Evolutionary conservation across 495 filamentous ascomycete species (phyloP), one percentile per base, ranked within the genome.

Genomic region (Polyplosphaeria fusca): DNA sequence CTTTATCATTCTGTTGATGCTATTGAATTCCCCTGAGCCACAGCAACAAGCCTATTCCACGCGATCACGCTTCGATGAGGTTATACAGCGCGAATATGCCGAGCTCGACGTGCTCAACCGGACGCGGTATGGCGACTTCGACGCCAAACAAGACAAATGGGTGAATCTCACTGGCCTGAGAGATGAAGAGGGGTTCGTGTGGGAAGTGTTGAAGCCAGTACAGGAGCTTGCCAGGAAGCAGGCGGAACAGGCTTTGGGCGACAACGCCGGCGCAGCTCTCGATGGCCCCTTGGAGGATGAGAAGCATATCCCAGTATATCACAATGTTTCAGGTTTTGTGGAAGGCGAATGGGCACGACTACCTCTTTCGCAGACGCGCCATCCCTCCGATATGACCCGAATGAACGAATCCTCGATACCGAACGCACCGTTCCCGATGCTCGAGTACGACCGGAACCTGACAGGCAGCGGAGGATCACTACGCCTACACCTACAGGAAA

Each of bases 281-380:
- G 26, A 54, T 18, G 64, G 63, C 76, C 75, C 60, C 68, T 14
- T 45, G 45, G 27, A 59, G 43, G 38, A 53, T 3, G 25, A 39
- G 38, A 52, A 45, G 20, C 35, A 58, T 22, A 22, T 73, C 64
- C 76, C 81, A 0, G 67, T 89, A 13, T 95, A 91, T 76, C 80
- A 82, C 64, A 96, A 96, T 72, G 79, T 86, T 25, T 91, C 89
- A 5, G 88, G 91, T 0, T 83, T 82, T 42, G 75, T 93, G 19
- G 75, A 77, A 19, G 91, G 91, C 11, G 74, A 82, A 55, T 96
- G 89, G 89, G 80, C 86, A 49, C 82, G 86, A 5, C 75, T 71
- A 22, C 74, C 72, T 52, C 70, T 76, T 14, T 73, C 72, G 49
- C 69, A 68, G 55, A 60, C 61, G 19, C 37, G 67, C 16, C 72